Evolutionary conservation across 441 rosid genomes (phyloP), one percentile per base, ranked within the genome.

Genomic region (Aquilaria agallochum): DNA sequence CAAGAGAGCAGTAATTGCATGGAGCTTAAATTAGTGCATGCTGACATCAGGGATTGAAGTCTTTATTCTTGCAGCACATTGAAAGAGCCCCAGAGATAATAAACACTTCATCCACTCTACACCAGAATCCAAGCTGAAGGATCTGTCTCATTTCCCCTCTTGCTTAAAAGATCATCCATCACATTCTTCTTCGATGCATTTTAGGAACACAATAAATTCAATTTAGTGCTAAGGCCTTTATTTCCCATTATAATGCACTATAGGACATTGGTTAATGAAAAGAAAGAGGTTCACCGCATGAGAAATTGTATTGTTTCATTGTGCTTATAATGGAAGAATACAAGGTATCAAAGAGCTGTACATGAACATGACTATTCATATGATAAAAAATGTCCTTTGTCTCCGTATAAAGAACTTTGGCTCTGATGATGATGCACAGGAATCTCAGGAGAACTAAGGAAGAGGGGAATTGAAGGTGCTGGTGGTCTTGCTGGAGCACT

Each of bases 111-210:
- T 15, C 15, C 15, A 15, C 15, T 15, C 15, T 15, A 49, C 76
- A 93, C 98, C 96, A 90, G 87, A 70, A 86, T 62, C 98, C 98
- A 71, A 93, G 80, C 70, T 78, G 92, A 81, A 93, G 15, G 97
- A 73, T 90, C 95, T 1, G 91, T 78, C 76, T 86, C 90, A 67
- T 56, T 82, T 67, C 92, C 89, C 64, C 81, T 90, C 54, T 73
- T 76, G 53, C 77, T 75, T 46, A 93, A 73, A 67, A 93, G 76
- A 15, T 15, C 15, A 65, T 88, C 87, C 76, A 90, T 70, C 40
- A 93, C 97, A 64, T 73, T 75, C 58, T 69, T 88, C 84, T 83
- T 93, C 83, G 90, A 71, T 42, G 98, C 90, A 62, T 83, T 90
- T 97, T 90, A 78, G 20, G 65, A 32, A 63, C 50, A 49, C 49